Conservation (phyloP, 352 stramenopile species). For the Phytophthora melonis region DNA sequence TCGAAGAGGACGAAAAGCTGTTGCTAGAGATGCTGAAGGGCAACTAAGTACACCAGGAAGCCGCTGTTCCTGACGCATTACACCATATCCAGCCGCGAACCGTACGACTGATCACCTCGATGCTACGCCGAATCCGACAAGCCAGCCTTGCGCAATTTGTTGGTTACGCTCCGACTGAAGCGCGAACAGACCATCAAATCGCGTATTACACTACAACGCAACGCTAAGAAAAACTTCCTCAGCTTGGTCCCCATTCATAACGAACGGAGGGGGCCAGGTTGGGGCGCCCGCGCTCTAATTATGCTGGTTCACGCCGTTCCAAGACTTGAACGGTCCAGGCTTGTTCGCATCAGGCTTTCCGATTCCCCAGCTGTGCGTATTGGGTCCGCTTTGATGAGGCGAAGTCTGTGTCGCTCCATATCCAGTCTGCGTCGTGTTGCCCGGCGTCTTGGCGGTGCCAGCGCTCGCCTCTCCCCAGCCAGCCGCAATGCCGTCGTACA, state of each 20-base stretch:
- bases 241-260: no score
- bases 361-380: conserved; percentile 19
- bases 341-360: conserved; percentile 1
- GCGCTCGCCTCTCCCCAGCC: conserved; percentile 23
- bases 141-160: conserved; percentile 44
- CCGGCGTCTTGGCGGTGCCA: background rate
- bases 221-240: no score
- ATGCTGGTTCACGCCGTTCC: background rate
- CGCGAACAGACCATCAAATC: no score
- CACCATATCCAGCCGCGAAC: conserved; percentile 64
- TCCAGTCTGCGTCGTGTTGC: background rate
- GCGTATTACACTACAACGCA: no score
- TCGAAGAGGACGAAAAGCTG: no score
- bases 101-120: conserved; percentile 34
- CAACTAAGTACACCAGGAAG: conserved; percentile 18
- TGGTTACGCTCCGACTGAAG: no score
- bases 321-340: conserved; percentile 14
- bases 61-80: conserved; percentile 69
- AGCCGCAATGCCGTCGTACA: conserved; percentile 41
- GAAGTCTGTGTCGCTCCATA: conserved; percentile 3
- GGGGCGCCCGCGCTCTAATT: background rate
- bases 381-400: background rate
- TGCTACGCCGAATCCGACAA: conserved; percentile 54
- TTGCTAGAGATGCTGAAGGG: no score
- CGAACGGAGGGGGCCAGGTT: no score